Base-by-base conservation (phyloP, 768 basidiomycete genomes). In the Serendipita sp. region DNA sequence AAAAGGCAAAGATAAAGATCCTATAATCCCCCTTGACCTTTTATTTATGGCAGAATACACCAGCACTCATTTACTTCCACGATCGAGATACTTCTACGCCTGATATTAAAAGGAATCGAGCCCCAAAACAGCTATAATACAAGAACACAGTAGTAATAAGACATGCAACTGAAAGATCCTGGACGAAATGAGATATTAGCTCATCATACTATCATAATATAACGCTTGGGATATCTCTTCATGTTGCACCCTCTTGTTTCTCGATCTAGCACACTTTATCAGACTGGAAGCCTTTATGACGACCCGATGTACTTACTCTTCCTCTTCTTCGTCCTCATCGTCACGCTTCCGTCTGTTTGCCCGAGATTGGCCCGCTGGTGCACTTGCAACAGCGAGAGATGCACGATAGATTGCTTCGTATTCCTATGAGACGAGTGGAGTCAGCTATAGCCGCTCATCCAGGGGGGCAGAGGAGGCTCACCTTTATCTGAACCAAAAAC, bases 361-460 rank as follows among this genome's bases (percentile, higher is more conserved):
- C 0, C 70, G 65, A 34, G 79, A 73, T 1, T 78, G 78, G 5
- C 76, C 71, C 63, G 79, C 76, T 63, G 79, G 76, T 62, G 73
- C 75, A 13, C 72, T 68, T 3, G 83, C 82, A 36, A 91, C 79
- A 0, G 88, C 88, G 28, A 82, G 77, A 64, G 77, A 82, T 7
- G 92, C 92, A 69, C 82, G 85, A 72, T 93, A 90, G 71, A 95
- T 95, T 3, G 91, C 88, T 74, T 94, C 90, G 68, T 93, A 95
- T 77, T 93, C 92, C 91, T 93, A 64, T 13, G 47, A 23, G 23
- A 23, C 23, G 23, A 2, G n/a, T 18, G 34, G 13, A n/a, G 4
- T 38, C 58, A 36, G 30, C 38, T 38, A 34, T 11, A 47, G 63
- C 35, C 48, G 13, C 41, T 13, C 44, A 60, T 11, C 32, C 32